These are phyloP conservation scores for Fusarium ambrosium DNA, from an alignment of 2,329 filamentous ascomycete species.

Conservation along the genomic window DNA sequence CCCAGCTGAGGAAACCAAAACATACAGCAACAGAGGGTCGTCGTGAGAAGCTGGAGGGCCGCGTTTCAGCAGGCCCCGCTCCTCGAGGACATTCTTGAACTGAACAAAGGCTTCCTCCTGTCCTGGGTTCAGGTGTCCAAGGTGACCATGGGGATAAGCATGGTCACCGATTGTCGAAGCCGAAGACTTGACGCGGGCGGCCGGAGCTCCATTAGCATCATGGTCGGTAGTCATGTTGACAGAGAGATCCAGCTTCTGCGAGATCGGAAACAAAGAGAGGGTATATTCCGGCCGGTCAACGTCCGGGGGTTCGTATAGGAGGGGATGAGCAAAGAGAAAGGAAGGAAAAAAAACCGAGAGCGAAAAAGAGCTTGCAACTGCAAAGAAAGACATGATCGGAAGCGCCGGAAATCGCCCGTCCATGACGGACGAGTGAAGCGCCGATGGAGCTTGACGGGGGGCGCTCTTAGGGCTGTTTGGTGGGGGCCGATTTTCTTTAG, in stretches of 20 bases:
- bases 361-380: constrained; percentile 8
- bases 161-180: constrained; percentile 53
- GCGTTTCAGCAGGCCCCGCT: constrained; percentile 74
- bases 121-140: constrained; percentile 78
- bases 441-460: constrained; percentile 30
- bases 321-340: not conserved
- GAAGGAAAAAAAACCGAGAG: constrained; percentile 14
- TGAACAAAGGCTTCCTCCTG: constrained; percentile 76
- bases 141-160: constrained; percentile 81
- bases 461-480: constrained; percentile 23
- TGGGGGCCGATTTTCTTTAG: constrained; percentile 9
- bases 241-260: constrained; percentile 1
- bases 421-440: constrained; percentile 27
- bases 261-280: constrained; percentile 1
- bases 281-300: constrained; percentile 19
- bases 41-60: constrained; percentile 74
- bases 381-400: constrained; percentile 27
- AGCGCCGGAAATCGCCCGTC: constrained; percentile 39
- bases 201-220: constrained; percentile 44
- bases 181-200: constrained; percentile 48
- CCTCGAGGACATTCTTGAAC: constrained; percentile 78
- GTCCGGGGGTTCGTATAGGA: constrained; percentile 8
- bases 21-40: constrained; percentile 79
- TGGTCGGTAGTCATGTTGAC: constrained; percentile 46
- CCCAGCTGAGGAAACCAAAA: constrained; percentile 16